Percentiles rank a stretch among this genome's conserved stretches.
Conservation (phyloP, 129 eudicot species). For the Flaveria bidentis region DNA sequence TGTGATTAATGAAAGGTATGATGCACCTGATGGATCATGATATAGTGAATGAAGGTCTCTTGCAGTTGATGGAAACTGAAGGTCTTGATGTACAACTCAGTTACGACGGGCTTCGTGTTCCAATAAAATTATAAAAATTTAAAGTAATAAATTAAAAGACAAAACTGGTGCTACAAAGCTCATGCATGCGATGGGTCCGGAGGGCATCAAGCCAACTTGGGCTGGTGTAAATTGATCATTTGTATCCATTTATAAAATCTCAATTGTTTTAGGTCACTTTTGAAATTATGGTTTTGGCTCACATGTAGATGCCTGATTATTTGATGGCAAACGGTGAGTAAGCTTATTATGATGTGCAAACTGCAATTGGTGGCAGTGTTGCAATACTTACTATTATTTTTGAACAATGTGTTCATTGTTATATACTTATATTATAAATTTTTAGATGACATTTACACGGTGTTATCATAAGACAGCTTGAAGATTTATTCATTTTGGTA, state of each 20-base stretch:
- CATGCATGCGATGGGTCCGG: too few species aligned
- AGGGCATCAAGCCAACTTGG: too few species aligned
- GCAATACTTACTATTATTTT: too few species aligned
- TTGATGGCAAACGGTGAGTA: conserved; percentile 15
- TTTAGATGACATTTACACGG: not conserved
- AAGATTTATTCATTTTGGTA: too few species aligned
- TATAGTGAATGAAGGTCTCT: conserved; percentile 59
- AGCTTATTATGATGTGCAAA: conserved; percentile 3
- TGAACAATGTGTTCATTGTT: not conserved
- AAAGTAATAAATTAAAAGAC: not conserved
- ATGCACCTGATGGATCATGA: conserved; percentile 99
- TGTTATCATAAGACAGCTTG: not conserved
- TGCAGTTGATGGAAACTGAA: conserved; percentile 72
- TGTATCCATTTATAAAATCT: conserved; percentile 14
- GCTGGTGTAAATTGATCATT: not conserved
- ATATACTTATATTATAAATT: not conserved
- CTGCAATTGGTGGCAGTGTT: too few species aligned
- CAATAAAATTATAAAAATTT: conserved; percentile 50
- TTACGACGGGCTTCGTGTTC: conserved; percentile 93
- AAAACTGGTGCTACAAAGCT: too few species aligned
- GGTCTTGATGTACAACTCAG: conserved; percentile 92
- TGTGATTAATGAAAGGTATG: conserved; percentile 62
- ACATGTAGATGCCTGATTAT: not conserved
- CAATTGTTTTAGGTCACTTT: not conserved
- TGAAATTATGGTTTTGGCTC: conserved; percentile 9